Conservation (phyloP, 2,329 filamentous ascomycete genomes). For the Epichloe baconii region DNA sequence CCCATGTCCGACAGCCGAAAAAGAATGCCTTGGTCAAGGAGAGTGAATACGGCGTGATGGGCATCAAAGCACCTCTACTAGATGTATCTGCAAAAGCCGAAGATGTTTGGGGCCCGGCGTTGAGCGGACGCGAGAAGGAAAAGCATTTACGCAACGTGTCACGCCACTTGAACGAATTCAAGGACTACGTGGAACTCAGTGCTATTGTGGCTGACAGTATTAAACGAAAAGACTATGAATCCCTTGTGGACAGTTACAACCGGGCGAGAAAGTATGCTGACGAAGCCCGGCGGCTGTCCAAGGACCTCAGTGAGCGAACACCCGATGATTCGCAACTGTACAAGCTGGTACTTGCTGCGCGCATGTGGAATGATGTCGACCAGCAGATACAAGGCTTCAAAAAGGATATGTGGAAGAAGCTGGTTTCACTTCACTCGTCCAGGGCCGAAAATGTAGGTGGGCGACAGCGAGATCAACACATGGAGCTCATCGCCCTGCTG, state of each 20-base stretch:
- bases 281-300: conserved; percentile 58
- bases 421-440: conserved; percentile 54
- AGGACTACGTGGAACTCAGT: conserved; percentile 70
- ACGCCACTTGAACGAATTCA: conserved; percentile 63
- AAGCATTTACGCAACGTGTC: conserved; percentile 71
- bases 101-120: conserved; percentile 90
- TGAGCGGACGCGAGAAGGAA: conserved; percentile 85
- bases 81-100: conserved; percentile 91
- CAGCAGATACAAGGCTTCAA: conserved; percentile 80
- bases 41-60: conserved; percentile 77
- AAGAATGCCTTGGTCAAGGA: conserved; percentile 90
- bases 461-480: conserved; percentile 64
- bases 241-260: conserved; percentile 73
- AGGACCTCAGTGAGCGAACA: conserved; percentile 36
- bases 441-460: conserved; percentile 34
- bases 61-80: conserved; percentile 76
- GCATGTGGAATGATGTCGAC: conserved; percentile 92
- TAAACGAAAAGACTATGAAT: conserved; percentile 81
- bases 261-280: conserved; percentile 72
- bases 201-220: conserved; percentile 70
- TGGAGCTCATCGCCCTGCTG: conserved; percentile 79
- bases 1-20: conserved; percentile 50
- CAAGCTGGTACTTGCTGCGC: conserved; percentile 72
- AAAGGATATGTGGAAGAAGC: conserved; percentile 71
- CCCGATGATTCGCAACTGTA: conserved; percentile 72